Base-by-base conservation (phyloP, 2,329 filamentous ascomycete genomes). In the Orbilia javanica region DNA sequence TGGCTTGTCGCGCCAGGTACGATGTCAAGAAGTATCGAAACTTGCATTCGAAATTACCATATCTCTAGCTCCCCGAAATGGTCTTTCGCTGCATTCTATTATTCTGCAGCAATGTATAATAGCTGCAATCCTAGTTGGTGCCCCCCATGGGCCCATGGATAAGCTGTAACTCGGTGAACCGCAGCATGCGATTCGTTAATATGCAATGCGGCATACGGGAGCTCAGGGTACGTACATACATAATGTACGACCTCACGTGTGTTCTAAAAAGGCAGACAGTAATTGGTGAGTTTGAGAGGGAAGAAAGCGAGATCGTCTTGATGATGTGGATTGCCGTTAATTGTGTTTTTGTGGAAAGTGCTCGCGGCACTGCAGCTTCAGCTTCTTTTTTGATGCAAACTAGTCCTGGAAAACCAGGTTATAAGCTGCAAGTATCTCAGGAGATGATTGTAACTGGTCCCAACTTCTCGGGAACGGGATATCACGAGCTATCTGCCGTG, bases 151-250 rank as follows among this genome's bases (percentile, higher is more conserved):
- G n/a, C n/a, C n/a, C 44, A 22, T 48, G 44, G 39, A 42, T 7
- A 25, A 36, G 22, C 52, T 20, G n/a, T 6, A 57, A 57, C 11
- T n/a, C 52, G 29, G 36, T 57, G 18, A 20, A 57, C 18, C 29
- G 15, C n/a, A 36, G 52, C n/a, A 36, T 34, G 52, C 29, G 10
- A 57, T 57, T 57, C 52, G 52, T 60, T 39, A 42, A 22, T 60
- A 60, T 60, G 55, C 34, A 27, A 34, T 42, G 55, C 55, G 34
- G 55, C 31, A 42, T 29, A 42, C 55, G 55, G 52, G 55, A 60
- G 55, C 55, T 60, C 34, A 42, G 25, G 55, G 31, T 60, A 20
- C 18, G 11, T 60, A 42, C 34, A 42, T 60, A 20, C 34, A 60
- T 60, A 20, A 60, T 60, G 34, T 22, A 27, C 2, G 31, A 27